Evolutionary conservation across 2,329 filamentous ascomycete genomes (phyloP).

Genomic region (Byssochlamys sp.): DNA sequence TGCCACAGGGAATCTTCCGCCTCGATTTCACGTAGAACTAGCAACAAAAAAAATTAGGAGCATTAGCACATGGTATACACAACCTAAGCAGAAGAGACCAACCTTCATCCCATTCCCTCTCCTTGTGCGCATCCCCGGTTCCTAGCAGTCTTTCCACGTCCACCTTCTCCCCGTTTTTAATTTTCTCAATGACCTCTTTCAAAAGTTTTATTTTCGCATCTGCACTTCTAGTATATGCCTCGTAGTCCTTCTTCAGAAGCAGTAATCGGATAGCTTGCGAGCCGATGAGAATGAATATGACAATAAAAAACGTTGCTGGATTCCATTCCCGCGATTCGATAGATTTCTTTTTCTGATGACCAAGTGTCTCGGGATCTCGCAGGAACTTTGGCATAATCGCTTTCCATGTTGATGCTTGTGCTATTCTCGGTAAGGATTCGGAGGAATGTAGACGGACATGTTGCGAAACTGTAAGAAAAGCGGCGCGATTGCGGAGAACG

Average conservation of each 20-base stretch:
- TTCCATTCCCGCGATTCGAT: conserved; percentile 60
- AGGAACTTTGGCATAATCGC: conserved; percentile 55
- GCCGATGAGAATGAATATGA: conserved; percentile 77
- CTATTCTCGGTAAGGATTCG: conserved; percentile 39
- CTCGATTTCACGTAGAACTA: conserved; percentile 32
- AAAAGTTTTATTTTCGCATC: conserved; percentile 70
- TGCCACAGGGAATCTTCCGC: conserved; percentile 32
- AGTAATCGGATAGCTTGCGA: conserved; percentile 94
- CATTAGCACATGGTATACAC: conserved; percentile 4
- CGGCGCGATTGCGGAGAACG: conserved; percentile 1
- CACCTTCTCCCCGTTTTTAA: conserved; percentile 50
- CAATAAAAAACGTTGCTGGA: conserved; percentile 70
- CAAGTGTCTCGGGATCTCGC: conserved; percentile 28
- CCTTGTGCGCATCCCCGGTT: conserved; percentile 62
- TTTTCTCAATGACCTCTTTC: conserved; percentile 49
- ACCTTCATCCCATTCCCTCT: conserved; percentile 84
- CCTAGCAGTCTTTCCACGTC: conserved; percentile 77
- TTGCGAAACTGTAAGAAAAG: conserved; percentile 3
- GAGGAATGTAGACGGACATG: conserved; percentile 15
- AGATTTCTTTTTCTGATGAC: conserved; percentile 16
- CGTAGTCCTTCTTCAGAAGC: conserved; percentile 63
- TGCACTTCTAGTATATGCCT: conserved; percentile 62
- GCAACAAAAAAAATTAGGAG: background rate
- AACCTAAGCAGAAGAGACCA: conserved; percentile 20
- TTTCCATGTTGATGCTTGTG: conserved; percentile 57